A percentile compares a stretch with the other conserved stretches of the same genome.
Conservation (phyloP, 2,329 filamentous ascomycete species). For the Cordyceps cicadae region DNA sequence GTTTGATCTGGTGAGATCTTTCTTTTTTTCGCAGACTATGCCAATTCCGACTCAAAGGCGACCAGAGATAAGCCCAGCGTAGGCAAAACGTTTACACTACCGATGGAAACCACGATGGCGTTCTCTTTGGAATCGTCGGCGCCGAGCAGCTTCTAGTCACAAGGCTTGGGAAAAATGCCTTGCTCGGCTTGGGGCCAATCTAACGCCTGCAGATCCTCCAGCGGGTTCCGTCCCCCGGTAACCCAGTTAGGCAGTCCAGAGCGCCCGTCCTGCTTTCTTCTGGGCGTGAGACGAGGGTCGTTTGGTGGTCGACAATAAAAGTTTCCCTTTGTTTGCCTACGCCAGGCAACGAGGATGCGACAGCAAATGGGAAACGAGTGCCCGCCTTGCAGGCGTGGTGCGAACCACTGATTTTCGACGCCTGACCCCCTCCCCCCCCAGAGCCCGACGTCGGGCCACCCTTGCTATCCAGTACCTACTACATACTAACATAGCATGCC, state of each 20-base stretch:
- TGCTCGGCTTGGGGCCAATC: neutral
- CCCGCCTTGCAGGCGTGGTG: neutral
- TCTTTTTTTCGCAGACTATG: neutral
- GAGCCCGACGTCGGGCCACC: neutral
- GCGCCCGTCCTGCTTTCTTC: neutral
- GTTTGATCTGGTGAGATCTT: too few relatives aligned
- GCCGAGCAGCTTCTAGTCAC: neutral
- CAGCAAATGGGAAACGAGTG: neutral
- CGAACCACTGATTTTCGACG: conserved; percentile 4
- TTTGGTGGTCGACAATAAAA: neutral
- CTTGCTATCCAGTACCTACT: too few relatives aligned
- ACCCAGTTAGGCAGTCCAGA: too few relatives aligned
- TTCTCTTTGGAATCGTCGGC: neutral
- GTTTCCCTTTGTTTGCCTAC: neutral
- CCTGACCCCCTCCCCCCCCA: neutral
- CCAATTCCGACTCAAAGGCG: neutral
- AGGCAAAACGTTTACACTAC: neutral
- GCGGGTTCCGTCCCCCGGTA: too few relatives aligned
- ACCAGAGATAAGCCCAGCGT: neutral
- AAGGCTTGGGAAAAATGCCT: conserved; percentile 7
- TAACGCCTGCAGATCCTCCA: too few relatives aligned
- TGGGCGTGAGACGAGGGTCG: neutral
- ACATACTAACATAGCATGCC: too few relatives aligned
- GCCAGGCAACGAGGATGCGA: neutral
- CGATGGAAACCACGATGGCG: too few relatives aligned